Evolutionary conservation across 306 rosid species (phyloP).

Genomic region (Prunus fruticosa): DNA sequence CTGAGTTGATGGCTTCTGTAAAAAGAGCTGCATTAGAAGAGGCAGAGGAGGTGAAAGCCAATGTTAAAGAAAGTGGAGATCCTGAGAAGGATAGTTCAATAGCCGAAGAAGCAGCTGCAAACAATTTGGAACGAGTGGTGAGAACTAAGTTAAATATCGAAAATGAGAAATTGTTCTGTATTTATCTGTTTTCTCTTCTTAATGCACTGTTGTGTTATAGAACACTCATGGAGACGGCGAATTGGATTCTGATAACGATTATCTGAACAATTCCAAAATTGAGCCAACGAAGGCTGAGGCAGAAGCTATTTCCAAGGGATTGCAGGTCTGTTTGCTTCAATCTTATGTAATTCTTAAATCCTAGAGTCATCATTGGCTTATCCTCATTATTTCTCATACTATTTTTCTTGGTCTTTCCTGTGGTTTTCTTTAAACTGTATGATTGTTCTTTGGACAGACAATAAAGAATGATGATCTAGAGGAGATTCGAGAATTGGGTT

Average conservation of each 20-base stretch:
- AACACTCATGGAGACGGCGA: slow-evolving; percentile 64
- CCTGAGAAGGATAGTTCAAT: slow-evolving; percentile 29
- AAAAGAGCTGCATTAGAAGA: slow-evolving; percentile 71
- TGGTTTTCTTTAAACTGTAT: slow-evolving; percentile 19
- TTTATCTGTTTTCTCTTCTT: slow-evolving; percentile 17
- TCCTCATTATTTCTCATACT: slow-evolving; percentile 13
- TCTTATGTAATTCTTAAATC: slow-evolving; percentile 18
- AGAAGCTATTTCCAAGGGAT: slow-evolving; percentile 89
- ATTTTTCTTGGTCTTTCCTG: slow-evolving; percentile 10
- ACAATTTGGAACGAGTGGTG: slow-evolving; percentile 61
- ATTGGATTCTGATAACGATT: slow-evolving; percentile 65
- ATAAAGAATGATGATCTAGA: slow-evolving; percentile 92
- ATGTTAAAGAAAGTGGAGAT: slow-evolving; percentile 35
- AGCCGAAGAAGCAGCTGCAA: slow-evolving; percentile 42
- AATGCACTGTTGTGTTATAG: slow-evolving; percentile 42
- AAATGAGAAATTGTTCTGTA: slow-evolving; percentile 10
- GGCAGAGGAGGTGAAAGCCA: slow-evolving; percentile 54
- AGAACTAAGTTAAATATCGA: slow-evolving; percentile 31
- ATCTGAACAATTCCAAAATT: slow-evolving; percentile 55
- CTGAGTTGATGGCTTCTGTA: slow-evolving; percentile 83
- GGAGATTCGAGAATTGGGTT: slow-evolving; percentile 94
- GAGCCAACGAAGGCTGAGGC: slow-evolving; percentile 97
- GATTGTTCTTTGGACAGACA: slow-evolving; percentile 50
- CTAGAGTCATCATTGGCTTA: neutral
- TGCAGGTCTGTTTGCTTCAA: slow-evolving; percentile 63